These are phyloP conservation scores for Dioszegia crocea DNA, from an alignment of 768 basidiomycete genomes.

Conservation along the genomic window DNA sequence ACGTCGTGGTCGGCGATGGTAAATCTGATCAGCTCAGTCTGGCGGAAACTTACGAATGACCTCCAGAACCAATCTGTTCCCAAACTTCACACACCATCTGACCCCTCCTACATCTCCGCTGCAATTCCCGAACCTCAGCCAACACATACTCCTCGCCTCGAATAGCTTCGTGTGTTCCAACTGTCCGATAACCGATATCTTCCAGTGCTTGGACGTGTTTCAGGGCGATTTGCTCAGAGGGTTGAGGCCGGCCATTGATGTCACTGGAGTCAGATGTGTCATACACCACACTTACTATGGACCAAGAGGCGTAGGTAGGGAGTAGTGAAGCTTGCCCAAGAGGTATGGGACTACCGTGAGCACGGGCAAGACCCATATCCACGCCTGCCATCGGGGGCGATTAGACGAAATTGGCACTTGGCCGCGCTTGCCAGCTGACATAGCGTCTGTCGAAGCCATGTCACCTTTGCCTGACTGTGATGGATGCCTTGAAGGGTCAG, in stretches of 20 bases:
- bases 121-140: conserved; percentile 61
- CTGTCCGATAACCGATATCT: conserved; percentile 82
- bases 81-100: conserved; percentile 87
- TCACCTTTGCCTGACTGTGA: no score
- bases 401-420: no score
- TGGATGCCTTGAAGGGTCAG: no score
- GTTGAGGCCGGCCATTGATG: conserved; percentile 26
- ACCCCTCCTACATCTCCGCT: conserved; percentile 63
- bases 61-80: conserved; percentile 82
- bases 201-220: conserved; percentile 55
- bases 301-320: conserved; percentile 16
- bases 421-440: no score
- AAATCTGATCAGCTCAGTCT: conserved; percentile 59
- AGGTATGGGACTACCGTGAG: conserved; percentile 23
- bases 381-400: not conserved
- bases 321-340: conserved; percentile 26
- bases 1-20: conserved; percentile 79
- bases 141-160: conserved; percentile 75
- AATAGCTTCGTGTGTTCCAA: conserved; percentile 78
- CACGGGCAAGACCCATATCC: conserved; percentile 20
- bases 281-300: conserved; percentile 15
- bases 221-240: conserved; percentile 37
- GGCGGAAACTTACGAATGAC: conserved; percentile 63
- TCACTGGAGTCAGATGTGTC: conserved; percentile 18
- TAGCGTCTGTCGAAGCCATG: no score